Evolutionary conservation across 2,329 filamentous ascomycete species (phyloP).

Genomic region (Plenodomus biglobosus): DNA sequence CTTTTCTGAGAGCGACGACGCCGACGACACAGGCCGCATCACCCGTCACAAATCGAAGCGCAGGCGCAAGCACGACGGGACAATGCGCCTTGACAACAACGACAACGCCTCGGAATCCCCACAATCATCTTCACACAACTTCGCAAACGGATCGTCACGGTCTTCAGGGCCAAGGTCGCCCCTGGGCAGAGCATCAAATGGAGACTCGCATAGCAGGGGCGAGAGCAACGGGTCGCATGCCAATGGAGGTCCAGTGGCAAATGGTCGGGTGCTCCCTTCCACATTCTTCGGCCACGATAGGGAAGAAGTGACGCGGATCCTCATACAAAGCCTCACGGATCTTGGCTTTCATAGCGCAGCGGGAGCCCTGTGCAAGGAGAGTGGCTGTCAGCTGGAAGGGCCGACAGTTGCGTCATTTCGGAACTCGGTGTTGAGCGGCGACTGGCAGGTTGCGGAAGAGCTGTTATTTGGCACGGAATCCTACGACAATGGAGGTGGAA

Average conservation of each 20-base stretch:
- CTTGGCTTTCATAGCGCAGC: conserved; percentile 84
- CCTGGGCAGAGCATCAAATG: conserved; percentile 44
- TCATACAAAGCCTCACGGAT: conserved; percentile 88
- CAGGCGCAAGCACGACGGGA: conserved; percentile 46
- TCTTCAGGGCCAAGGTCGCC: conserved; percentile 36
- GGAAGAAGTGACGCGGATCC: conserved; percentile 87
- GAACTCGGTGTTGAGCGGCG: conserved; percentile 73
- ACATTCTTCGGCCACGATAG: conserved; percentile 82
- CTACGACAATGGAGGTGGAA: conserved; percentile 50
- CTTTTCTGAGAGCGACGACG: conserved; percentile 32
- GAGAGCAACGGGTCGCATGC: conserved; percentile 51
- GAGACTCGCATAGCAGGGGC: conserved; percentile 41
- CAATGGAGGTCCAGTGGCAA: conserved; percentile 44
- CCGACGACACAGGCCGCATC: conserved; percentile 31
- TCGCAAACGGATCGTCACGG: conserved; percentile 45
- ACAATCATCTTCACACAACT: conserved; percentile 41
- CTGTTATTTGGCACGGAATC: conserved; percentile 64
- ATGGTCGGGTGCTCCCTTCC: conserved; percentile 34
- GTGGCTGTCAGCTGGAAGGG: conserved; percentile 84
- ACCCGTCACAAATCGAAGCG: conserved; percentile 47
- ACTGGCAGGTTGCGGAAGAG: conserved; percentile 83
- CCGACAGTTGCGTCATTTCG: conserved; percentile 84
- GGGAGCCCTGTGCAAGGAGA: conserved; percentile 72
- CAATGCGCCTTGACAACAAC: conserved; percentile 49
- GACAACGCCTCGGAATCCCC: conserved; percentile 46